These are phyloP conservation scores for Diplotaxis tenuifolia DNA, from an alignment of 345 rosid species.

Conservation along the genomic window DNA sequence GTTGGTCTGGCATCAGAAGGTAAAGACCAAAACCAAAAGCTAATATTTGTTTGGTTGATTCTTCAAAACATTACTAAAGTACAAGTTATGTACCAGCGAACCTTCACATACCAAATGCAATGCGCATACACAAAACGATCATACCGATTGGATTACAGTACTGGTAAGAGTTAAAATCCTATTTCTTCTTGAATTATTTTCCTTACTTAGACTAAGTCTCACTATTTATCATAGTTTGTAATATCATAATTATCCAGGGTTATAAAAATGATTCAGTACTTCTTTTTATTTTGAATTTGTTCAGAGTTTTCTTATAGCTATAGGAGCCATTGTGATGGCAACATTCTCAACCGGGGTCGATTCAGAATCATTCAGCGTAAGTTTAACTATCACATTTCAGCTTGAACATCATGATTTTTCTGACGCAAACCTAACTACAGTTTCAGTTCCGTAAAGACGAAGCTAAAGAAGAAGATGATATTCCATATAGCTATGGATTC, in stretches of 20 bases:
- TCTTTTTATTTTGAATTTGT: background rate
- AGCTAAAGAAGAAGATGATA: slow-evolving; percentile 54
- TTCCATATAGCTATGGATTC: slow-evolving; percentile 73
- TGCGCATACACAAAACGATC: slow-evolving; percentile 40
- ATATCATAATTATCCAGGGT: no score
- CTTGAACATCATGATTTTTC: background rate
- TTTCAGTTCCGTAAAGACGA: slow-evolving; percentile 63
- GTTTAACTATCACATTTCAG: background rate
- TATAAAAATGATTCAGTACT: no score
- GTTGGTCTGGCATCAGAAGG: slow-evolving; percentile 99
- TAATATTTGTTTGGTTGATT: background rate
- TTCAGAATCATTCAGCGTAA: slow-evolving; percentile 79
- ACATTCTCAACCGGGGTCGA: slow-evolving; percentile 93
- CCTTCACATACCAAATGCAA: slow-evolving; percentile 60
- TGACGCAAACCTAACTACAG: background rate
- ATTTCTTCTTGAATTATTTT: slow-evolving; percentile 1
- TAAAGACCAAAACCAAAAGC: slow-evolving; percentile 18
- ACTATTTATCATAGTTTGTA: no score
- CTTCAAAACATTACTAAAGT: slow-evolving; percentile 5
- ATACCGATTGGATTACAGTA: slow-evolving; percentile 66
- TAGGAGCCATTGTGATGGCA: slow-evolving; percentile 80
- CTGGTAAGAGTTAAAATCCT: slow-evolving; percentile 47
- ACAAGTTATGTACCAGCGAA: slow-evolving; percentile 53
- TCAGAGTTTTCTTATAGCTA: slow-evolving; percentile 80
- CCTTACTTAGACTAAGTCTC: background rate